Evolutionary conservation across 108 stramenopile genomes (phyloP), one percentile per base, ranked within the genome.

Genomic region (Cyclotella cryptica): DNA sequence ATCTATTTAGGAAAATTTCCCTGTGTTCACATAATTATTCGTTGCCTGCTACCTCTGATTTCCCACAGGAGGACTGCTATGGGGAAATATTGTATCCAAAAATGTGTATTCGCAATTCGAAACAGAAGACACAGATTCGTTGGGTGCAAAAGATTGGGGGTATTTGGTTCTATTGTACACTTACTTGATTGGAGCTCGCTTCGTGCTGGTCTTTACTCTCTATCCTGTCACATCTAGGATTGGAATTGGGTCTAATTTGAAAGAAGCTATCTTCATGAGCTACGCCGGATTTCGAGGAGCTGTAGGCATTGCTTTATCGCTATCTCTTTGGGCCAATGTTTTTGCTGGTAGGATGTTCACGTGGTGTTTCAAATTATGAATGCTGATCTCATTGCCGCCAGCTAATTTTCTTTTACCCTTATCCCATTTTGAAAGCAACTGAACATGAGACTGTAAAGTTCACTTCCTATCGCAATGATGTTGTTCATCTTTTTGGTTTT

Each of bases 41-140:
- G 22, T 9, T 17, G 13, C 13, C 18, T 49, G 15, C 47, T 17
- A 49, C 15, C n/a, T 3, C 18, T 49, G 9, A n/a, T 49, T 49
- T 1, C 47, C n/a, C 22, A 0, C 22, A 57, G 55, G 55, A 22
- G 55, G 55, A 24, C 55, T 57, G 11, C 24, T 96, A 15, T 93
- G 91, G 88, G 96, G 91, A 45, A 59, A 69, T n/a, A 74, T 88
- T 45, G 72, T 91, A 57, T 63, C 73, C 24, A 27, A 24, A 29
- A 24, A 49, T 10, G 22, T 30, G 13, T 67, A 30, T 28, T 67
- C 66, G 45, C 70, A 55, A 47, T 71, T 78, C 18, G 58, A 39
- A 46, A 60, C 30, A 26, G 55, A 21, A 22, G 55, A 19, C 24
- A 2, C 8, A 12, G 12, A 60, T 12, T 60, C 21, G 53, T 74